Evolutionary conservation across 768 basidiomycete genomes (phyloP), one percentile per base, ranked within the genome.

Genomic region (Asterophora lycoperdoides): DNA sequence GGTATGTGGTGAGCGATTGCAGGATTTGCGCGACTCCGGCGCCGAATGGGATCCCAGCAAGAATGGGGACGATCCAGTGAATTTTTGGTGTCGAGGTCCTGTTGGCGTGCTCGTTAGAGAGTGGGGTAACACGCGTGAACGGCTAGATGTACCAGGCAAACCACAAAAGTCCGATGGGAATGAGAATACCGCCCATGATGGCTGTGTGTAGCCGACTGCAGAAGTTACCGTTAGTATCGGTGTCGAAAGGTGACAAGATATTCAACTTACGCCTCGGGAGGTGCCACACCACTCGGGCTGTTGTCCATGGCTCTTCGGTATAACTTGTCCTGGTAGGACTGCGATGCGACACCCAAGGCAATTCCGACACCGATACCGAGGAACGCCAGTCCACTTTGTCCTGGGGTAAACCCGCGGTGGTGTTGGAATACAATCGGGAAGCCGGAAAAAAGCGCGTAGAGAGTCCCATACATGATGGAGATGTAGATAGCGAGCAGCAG

Each of bases 41-140:
- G 19, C 86, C 88, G 62, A 88, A 88, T 10, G 85, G 84, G 9
- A 78, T 67, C 13, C 79, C 82, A 14, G 79, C 80, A 33, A 86
- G 63, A 62, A 88, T 79, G 10, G 84, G 81, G 2, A 81, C 79
- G 48, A 84, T 77, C 79, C 80, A 86, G 58, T 79, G 86, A 0
- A 83, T 64, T 1, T 68, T 66, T 1, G 79, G 78, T 35, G 62
- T 58, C 30, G 70, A 68, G 6, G 79, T 81, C 77, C 80, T 80
- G 53, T 40, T 15, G 18, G 19, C 19, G 52, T 46, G 28, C 48
- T 33, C 41, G 28, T 9, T 11, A 46, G 11, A 28, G 11, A 10
- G 34, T 13, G 41, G 18, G 19, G 19, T 19, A 13, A 6, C 9
- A 44, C 15, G n/a, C 13, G 32, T 14, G 41, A 43, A 17, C 13